Evolutionary conservation across 1,284 basidiomycete genomes (phyloP).

Genomic region (Ceratobasidium sp.): DNA sequence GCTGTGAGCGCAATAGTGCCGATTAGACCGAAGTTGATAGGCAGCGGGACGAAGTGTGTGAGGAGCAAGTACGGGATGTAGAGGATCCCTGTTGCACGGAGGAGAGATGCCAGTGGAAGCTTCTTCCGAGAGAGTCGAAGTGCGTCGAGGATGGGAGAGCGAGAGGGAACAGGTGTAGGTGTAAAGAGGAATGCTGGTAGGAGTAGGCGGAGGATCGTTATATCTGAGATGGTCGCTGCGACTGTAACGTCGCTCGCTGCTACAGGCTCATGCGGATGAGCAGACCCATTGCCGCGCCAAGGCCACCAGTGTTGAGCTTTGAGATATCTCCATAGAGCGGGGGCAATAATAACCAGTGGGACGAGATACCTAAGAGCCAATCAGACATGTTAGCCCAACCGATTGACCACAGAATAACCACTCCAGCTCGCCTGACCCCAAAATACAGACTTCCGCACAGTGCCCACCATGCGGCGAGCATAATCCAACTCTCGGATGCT

Average conservation of each 20-base stretch:
- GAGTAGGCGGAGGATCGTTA: slow-evolving; percentile 30
- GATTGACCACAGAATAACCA: background rate
- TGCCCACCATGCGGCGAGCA: slow-evolving; percentile 47
- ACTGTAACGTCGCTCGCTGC: slow-evolving; percentile 38
- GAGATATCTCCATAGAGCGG: slow-evolving; percentile 27
- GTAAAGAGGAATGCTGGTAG: slow-evolving; percentile 19
- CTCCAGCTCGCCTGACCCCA: slow-evolving; percentile 44
- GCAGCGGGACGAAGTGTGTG: slow-evolving; percentile 69
- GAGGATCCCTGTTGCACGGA: slow-evolving; percentile 50
- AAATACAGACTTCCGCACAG: slow-evolving; percentile 45
- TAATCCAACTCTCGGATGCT: slow-evolving; percentile 48
- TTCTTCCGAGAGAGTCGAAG: background rate
- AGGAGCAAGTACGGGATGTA: slow-evolving; percentile 73
- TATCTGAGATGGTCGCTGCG: slow-evolving; percentile 29
- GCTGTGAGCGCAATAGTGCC: slow-evolving; percentile 73
- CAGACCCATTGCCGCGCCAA: background rate
- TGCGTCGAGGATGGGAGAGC: slow-evolving; percentile 31
- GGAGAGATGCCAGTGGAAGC: slow-evolving; percentile 18
- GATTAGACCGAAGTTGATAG: slow-evolving; percentile 68
- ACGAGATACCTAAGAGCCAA: slow-evolving; percentile 15
- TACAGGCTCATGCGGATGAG: slow-evolving; percentile 15
- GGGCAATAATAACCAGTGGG: slow-evolving; percentile 18
- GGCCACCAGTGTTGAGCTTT: slow-evolving; percentile 34
- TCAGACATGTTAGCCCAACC: background rate
- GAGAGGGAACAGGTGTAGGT: background rate